A percentile compares a stretch with the other conserved stretches of the same genome.
Conservation (phyloP, 805 yeast species). For the Priceomyces carsonii region DNA sequence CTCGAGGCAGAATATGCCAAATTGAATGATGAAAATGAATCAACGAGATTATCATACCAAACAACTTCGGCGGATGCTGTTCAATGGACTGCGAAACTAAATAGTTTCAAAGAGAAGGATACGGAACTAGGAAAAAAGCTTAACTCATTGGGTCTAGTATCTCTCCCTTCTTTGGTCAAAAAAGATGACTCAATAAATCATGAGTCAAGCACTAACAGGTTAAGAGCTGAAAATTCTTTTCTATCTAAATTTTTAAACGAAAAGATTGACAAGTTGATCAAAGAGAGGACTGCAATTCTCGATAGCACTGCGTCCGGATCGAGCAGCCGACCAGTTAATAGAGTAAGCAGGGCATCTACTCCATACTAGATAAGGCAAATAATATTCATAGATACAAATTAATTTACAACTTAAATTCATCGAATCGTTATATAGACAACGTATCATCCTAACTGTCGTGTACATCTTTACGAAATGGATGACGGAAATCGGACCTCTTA, state of each 20-base stretch:
- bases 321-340: constrained; percentile 30
- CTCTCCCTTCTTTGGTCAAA: constrained; percentile 34
- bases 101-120: constrained; percentile 18
- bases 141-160: constrained; percentile 35
- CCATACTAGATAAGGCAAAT: constrained; percentile 22
- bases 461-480: too few species aligned
- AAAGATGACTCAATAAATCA: constrained; percentile 32
- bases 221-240: constrained; percentile 30
- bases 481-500: too few species aligned
- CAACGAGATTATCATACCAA: constrained; percentile 32
- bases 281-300: constrained; percentile 32
- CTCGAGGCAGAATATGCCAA: constrained; percentile 25
- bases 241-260: constrained; percentile 26
- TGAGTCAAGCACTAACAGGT: constrained; percentile 24
- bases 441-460: too few species aligned
- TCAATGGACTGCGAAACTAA: constrained; percentile 22
- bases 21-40: constrained; percentile 30
- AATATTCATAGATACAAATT: not conserved
- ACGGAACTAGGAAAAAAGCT: constrained; percentile 19
- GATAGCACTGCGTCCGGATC: constrained; percentile 31
- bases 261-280: constrained; percentile 33
- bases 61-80: constrained; percentile 34
- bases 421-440: too few species aligned
- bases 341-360: constrained; percentile 42
- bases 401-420: not conserved